Evolutionary conservation across 306 rosid genomes (phyloP), one percentile per base, ranked within the genome.

Genomic region (Acacia acuminata): DNA sequence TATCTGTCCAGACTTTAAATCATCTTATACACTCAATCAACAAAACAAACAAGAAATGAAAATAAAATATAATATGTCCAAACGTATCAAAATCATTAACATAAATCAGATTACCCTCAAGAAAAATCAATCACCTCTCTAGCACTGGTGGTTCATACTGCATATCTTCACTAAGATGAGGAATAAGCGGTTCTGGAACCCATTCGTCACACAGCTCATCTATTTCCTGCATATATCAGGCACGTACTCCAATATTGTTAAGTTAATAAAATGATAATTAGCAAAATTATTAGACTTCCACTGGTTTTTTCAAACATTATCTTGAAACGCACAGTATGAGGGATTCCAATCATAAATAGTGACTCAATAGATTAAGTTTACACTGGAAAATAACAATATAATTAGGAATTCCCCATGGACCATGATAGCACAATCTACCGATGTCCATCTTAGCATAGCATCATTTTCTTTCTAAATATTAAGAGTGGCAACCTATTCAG

Each of bases 161-260:
- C 91, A 85, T 77, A 71, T 96, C 98, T 86, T 96, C 76, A 34
- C 88, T 81, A 71, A 96, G 77, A 42, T 92, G 81, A 78, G 99
- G 96, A 86, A 96, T 96, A 77, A 96, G 99, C 47, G 99, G 84
- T 79, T 94, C 98, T 27, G 97, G 99, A 84, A 85, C 92, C 99
- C 99, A 96, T 85, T 96, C 99, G 50, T 90, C 91, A 79, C 99
- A 96, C 73, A 96, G 73, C 81, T 96, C 98, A 44, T 96, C 97
- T 77, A 88, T 96, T 92, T 96, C 99, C 99, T 96, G 82, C 70
- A 64, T n/a, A 64, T 64, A 64, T 64, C 32, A 32, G 10, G 75
- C 55, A 71, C 24, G 36, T 14, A 20, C 51, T 69, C 73, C 34
- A 69, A 69, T 40, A 19, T 19, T 69, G 51, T 69, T n/a, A 40